Conservation (phyloP, 768 basidiomycete species). For the Harrya chromipes region DNA sequence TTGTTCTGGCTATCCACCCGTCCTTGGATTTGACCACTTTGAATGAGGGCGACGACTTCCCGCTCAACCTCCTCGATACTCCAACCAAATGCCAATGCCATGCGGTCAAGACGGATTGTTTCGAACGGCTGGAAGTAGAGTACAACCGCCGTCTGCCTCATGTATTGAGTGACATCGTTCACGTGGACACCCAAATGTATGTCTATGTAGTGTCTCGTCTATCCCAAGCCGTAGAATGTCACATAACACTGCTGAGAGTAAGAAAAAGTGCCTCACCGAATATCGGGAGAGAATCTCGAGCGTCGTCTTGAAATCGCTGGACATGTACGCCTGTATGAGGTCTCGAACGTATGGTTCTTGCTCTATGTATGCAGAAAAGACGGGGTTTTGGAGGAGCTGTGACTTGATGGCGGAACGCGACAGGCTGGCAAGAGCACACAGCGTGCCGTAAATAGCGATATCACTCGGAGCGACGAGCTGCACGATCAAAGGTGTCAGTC, state of each 20-base stretch:
- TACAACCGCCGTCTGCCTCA: slow-evolving; percentile 75
- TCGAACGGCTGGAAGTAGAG: slow-evolving; percentile 91
- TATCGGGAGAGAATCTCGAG: slow-evolving; percentile 70
- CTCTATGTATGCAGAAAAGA: slow-evolving; percentile 76
- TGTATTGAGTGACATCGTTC: slow-evolving; percentile 56
- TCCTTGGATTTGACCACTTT: slow-evolving; percentile 72
- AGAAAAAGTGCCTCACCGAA: slow-evolving; percentile 47
- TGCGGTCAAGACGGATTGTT: slow-evolving; percentile 76
- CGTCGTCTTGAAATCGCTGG: slow-evolving; percentile 81
- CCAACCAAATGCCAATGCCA: slow-evolving; percentile 88
- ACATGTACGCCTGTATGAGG: slow-evolving; percentile 81
- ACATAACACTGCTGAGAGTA: neutral
- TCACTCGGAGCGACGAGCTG: slow-evolving; percentile 75
- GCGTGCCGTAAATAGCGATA: slow-evolving; percentile 80
- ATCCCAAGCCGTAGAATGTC: neutral
- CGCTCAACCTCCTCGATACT: slow-evolving; percentile 64
- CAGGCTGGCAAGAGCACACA: slow-evolving; percentile 81
- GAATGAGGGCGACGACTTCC: slow-evolving; percentile 76
- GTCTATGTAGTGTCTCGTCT: slow-evolving; percentile 79
- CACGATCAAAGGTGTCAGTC: neutral
- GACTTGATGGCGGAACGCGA: slow-evolving; percentile 66
- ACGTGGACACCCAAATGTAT: slow-evolving; percentile 75
- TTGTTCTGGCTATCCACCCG: slow-evolving; percentile 90
- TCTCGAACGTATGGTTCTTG: slow-evolving; percentile 86
- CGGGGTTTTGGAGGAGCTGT: slow-evolving; percentile 62